Evolutionary conservation across 2,329 filamentous ascomycete species (phyloP), one percentile per base, ranked within the genome.

Genomic region (Hypoxylon sp.): DNA sequence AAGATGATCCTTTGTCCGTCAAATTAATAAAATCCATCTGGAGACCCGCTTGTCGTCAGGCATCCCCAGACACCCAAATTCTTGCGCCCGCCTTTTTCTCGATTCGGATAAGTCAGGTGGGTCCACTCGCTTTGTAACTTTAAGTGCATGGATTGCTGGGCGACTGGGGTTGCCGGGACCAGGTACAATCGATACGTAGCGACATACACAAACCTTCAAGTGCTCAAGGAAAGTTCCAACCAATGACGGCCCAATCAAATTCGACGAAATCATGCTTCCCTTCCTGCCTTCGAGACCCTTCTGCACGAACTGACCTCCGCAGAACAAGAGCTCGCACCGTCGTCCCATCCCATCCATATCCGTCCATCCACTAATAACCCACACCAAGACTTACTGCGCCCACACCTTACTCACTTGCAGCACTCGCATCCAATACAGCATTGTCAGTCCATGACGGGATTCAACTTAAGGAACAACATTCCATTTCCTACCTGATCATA

Each of bases 401-500:
- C 61, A 63, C 64, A 67, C 64, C 60, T 52, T 3, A 46, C 50
- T 32, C 33, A 61, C 42, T 38, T 52, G 20, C 50, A 53, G 22
- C 24, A 46, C 44, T 30, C 32, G n/a, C 33, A 42, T 24, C 32
- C 44, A n/a, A 42, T 24, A 40, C 44, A n/a, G 14, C 30, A 61
- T 64, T 51, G 50, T 32, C 49, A 50, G 53, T 61, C 50, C 56
- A 52, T 59, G 65, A 68, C 58, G 32, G 58, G 58, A 65, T 65
- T n/a, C 42, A 58, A 61, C 59, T 61, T 59, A 50, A 61, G 62
- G 24, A 45, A 49, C 59, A 61, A 50, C 58, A 32, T 46, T 36
- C 44, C 58, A 56, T 68, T 66, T 66, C 60, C 57, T 68, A 67
- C 66, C 66, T 65, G 61, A 69, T 67, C 61, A 58, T 69, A 70